Evolutionary conservation across 257 asterid species (phyloP), one percentile per base, ranked within the genome.

Genomic region (Lavandula angustifolia): DNA sequence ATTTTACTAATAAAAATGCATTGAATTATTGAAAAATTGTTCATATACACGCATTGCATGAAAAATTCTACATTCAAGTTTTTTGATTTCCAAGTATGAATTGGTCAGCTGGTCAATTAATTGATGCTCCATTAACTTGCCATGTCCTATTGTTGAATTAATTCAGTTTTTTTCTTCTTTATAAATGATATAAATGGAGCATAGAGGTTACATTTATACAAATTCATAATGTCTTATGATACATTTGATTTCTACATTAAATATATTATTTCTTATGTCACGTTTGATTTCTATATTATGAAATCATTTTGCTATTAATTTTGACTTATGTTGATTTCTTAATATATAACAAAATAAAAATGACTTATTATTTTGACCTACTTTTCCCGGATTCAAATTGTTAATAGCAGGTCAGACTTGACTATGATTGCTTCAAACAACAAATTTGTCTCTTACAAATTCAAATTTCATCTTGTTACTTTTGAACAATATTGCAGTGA

Each of bases 381-480:
- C 40, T 38, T 1, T 41, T 64, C 46, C 47, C 13, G 1, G 41
- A 64, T 38, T 51, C 29, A 29, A 17, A 17, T 43, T 44, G 34
- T 44, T 12, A 43, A 40, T 40, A 17, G 44, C 57, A 22, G 13
- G 47, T 47, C 52, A 49, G 22, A 27, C 7, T 49, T 68, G 73
- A 68, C 73, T 17, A 55, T 46, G 65, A 59, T 67, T 50, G 40
- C 38, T 63, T 48, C 47, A 12, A 37, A 5, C 40, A 11, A 16
- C 7, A 18, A 6, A 12, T 6, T 49, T 44, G 33, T 34, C 31
- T 1, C 17, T 6, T 46, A 54, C 71, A 51, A 22, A 5, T 22
- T 35, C 31, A 12, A 42, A 68, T 13, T 41, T 65, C 6, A 12
- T 27, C 31, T 51, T 64, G 7, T 40, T 7, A 12, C 31, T 6